These are phyloP conservation scores for Podospora comata DNA, from an alignment of 495 filamentous ascomycete species.

Conservation along the genomic window DNA sequence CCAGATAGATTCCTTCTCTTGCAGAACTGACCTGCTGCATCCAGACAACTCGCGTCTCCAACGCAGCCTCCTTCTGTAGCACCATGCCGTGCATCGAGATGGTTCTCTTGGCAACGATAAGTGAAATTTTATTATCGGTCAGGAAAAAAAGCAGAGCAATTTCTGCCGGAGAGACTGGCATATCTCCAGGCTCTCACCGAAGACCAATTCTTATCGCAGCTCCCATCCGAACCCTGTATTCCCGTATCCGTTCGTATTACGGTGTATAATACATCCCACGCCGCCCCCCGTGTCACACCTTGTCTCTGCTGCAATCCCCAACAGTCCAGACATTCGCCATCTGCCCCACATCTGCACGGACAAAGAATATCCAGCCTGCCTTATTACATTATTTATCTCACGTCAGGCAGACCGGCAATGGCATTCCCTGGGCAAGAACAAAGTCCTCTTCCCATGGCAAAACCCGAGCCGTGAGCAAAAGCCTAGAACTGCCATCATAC, in stretches of 20 bases:
- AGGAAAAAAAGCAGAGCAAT: not conserved
- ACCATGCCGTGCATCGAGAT: not conserved
- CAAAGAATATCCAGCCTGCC: not conserved
- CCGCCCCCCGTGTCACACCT: not conserved
- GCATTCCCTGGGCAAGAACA: not conserved
- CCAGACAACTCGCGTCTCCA: not conserved
- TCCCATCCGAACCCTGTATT: slow-evolving; percentile 4
- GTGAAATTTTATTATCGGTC: not conserved
- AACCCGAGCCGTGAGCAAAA: not conserved
- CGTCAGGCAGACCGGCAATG: not conserved
- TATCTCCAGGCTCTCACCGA: not conserved
- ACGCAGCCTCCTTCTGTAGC: not conserved
- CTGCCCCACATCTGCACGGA: not conserved
- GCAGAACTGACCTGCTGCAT: not conserved
- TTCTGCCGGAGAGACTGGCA: not conserved
- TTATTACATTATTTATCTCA: not conserved
- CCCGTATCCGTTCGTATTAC: not conserved
- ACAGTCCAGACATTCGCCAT: not conserved
- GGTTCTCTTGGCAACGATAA: not conserved
- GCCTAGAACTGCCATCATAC: not conserved
- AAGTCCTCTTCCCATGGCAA: not conserved
- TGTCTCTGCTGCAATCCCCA: not conserved
- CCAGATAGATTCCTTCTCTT: not conserved
- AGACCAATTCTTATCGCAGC: not conserved
- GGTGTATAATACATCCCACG: not conserved